Evolutionary conservation across 768 basidiomycete species (phyloP), one percentile per base, ranked within the genome.

Genomic region (Galerina sulciceps): DNA sequence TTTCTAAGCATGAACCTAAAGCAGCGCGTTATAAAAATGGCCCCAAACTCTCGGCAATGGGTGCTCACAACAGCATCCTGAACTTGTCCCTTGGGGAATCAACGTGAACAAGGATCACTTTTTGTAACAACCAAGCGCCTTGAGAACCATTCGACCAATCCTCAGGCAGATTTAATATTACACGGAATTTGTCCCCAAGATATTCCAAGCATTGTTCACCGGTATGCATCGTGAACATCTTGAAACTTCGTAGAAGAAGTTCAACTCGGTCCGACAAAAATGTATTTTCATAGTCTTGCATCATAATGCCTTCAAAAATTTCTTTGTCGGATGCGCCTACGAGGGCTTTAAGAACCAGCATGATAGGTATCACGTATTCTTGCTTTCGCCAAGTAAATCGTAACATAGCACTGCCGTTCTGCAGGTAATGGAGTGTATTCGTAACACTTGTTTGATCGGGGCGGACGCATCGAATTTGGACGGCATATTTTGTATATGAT

Each of bases 261-360:
- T 99, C 97, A 35, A 99, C 93, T 46, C 97, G 93, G 73, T 99
- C 97, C 5, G 95, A 96, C 73, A 99, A 76, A 77, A 99, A 99
- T 0, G 97, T 99, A 72, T 99, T 95, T 40, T 91, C 88, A 71
- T 95, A 94, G 70, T 99, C 97, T 67, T 94, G 89, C 90, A 98
- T 97, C 69, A 96, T 89, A 68, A 99, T 82, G 18, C 94, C 92
- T 72, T 97, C 93, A 69, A 99, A 99, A 46, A 99, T 93, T 72
- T 99, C 97, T 72, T 89, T 90, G 78, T 99, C 97, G 10, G 91
- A 93, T 11, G 95, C 91, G 55, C 88, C 84, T 4, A 94, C 86
- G 34, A 99, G 84, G 23, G 95, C 96, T 70, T 99, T 99, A 64
- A 99, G 83, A 66, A 99, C 82, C 43, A 99, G 85, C 88, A 99